Conservation (phyloP, 495 filamentous ascomycete species). For the Penicillium malachiteum region DNA sequence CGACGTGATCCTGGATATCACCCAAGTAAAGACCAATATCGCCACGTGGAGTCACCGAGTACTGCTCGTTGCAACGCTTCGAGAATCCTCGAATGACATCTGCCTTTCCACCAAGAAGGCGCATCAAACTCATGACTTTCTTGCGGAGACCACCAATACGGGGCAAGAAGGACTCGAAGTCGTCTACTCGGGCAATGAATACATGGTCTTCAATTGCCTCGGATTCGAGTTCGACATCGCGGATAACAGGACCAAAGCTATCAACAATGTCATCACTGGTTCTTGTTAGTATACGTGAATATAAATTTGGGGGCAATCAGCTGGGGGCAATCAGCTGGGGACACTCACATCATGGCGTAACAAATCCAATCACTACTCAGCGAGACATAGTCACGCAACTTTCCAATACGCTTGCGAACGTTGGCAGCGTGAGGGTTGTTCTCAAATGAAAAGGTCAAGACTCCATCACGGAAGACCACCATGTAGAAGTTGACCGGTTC, state of each 20-base stretch:
- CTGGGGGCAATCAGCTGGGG: not conserved
- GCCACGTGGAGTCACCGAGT: conserved; percentile 86
- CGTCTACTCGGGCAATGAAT: conserved; percentile 83
- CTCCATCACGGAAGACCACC: conserved; percentile 93
- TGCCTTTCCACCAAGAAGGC: conserved; percentile 90
- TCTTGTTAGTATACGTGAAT: conserved; percentile 10
- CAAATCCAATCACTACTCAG: conserved; percentile 97
- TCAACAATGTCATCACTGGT: conserved; percentile 92
- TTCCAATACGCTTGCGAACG: conserved; percentile 87
- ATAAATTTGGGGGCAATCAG: conserved; percentile 4
- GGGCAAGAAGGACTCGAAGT: conserved; percentile 80
- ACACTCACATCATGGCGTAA: conserved; percentile 89
- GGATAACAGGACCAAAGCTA: conserved; percentile 85
- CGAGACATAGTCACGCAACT: conserved; percentile 88
- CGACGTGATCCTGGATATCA: conserved; percentile 98
- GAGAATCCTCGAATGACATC: conserved; percentile 97
- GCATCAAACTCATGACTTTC: conserved; percentile 90
- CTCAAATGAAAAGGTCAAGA: conserved; percentile 88
- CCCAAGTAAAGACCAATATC: conserved; percentile 95
- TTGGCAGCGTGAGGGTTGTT: conserved; percentile 80
- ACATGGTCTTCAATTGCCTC: conserved; percentile 94
- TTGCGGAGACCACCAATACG: conserved; percentile 89
- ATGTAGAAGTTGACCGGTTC: conserved; percentile 96
- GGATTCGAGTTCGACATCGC: conserved; percentile 79
- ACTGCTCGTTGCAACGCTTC: conserved; percentile 96